Conservation (phyloP, 208 protist species). For the Acanthamoeba divionensis region DNA sequence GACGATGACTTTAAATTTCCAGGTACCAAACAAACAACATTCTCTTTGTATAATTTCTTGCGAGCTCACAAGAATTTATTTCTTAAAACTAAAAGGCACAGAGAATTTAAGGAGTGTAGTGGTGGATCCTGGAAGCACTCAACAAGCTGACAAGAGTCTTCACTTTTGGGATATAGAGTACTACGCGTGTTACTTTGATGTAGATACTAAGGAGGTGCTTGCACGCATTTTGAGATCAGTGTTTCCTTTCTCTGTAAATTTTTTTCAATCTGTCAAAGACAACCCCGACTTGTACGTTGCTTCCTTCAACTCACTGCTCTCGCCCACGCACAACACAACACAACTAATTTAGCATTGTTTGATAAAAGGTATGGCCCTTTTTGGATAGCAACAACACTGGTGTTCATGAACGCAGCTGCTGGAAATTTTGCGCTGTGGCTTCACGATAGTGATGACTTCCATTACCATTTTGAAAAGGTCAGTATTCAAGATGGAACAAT, state of each 20-base stretch:
- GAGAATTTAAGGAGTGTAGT: too few relatives aligned
- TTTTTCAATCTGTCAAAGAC: background rate
- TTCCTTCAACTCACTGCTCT: background rate
- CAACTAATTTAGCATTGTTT: background rate
- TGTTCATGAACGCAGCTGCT: constrained; percentile 23
- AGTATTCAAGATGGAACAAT: too few relatives aligned
- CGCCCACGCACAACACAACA: background rate
- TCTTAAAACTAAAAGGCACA: too few relatives aligned
- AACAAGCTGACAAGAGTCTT: too few relatives aligned
- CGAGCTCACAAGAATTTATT: too few relatives aligned
- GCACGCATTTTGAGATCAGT: background rate
- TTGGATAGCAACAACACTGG: constrained; percentile 31
- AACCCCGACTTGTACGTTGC: constrained; percentile 51
- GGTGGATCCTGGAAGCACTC: too few relatives aligned
- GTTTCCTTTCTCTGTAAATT: constrained; percentile 14
- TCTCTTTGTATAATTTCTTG: too few relatives aligned
- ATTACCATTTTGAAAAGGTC: constrained; percentile 45
- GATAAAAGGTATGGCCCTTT: constrained; percentile 21
- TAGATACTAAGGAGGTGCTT: constrained; percentile 37
- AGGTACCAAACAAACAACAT: too few relatives aligned
- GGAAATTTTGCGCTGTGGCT: constrained; percentile 34
- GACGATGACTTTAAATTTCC: too few relatives aligned
- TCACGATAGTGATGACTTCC: background rate
- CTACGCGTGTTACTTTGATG: constrained; percentile 28
- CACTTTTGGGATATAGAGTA: constrained; percentile 18